These are phyloP conservation scores for Hypoxylon fragiforme DNA, from an alignment of 495 filamentous ascomycete species.

Conservation along the genomic window DNA sequence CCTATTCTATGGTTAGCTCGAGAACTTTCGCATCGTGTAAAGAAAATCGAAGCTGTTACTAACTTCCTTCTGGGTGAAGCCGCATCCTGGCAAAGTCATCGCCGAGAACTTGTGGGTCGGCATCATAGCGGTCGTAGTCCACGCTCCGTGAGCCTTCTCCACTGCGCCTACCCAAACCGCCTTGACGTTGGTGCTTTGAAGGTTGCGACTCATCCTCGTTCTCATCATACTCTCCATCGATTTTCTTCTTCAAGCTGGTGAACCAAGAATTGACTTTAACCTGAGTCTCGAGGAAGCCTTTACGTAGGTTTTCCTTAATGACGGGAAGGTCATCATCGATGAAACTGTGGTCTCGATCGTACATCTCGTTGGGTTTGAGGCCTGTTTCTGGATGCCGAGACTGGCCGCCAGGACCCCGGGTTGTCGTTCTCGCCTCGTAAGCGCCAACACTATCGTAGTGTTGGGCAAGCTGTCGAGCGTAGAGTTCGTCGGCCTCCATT, in stretches of 20 bases:
- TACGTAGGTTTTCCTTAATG: conserved; percentile 89
- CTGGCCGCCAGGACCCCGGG: conserved; percentile 44
- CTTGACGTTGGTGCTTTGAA: conserved; percentile 39
- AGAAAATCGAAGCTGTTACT: conserved; percentile 48
- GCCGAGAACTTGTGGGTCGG: conserved; percentile 85
- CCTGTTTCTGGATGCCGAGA: conserved; percentile 51
- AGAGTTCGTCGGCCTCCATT: conserved; percentile 86
- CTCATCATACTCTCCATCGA: conserved; percentile 79
- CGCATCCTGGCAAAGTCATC: conserved; percentile 93
- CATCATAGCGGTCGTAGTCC: conserved; percentile 89
- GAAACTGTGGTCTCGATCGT: conserved; percentile 72
- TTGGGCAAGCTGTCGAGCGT: conserved; percentile 90
- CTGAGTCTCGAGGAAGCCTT: conserved; percentile 95
- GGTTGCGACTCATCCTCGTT: conserved; percentile 56
- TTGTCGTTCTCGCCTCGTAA: conserved; percentile 55
- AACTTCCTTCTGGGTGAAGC: conserved; percentile 71
- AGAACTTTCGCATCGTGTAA: conserved; percentile 4
- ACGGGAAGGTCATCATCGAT: conserved; percentile 95
- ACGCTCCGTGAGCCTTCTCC: conserved; percentile 63
- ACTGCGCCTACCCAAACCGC: conserved; percentile 38
- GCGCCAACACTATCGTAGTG: conserved; percentile 71
- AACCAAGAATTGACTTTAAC: conserved; percentile 92
- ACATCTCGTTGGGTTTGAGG: conserved; percentile 53
- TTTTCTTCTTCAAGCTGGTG: conserved; percentile 81
- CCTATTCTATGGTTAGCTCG: conserved; percentile 24